Percentiles rank a stretch among this genome's conserved stretches.
These are phyloP conservation scores for Talinum fruticosum DNA, from an alignment of 148 eudicot genomes.

Conservation along the genomic window DNA sequence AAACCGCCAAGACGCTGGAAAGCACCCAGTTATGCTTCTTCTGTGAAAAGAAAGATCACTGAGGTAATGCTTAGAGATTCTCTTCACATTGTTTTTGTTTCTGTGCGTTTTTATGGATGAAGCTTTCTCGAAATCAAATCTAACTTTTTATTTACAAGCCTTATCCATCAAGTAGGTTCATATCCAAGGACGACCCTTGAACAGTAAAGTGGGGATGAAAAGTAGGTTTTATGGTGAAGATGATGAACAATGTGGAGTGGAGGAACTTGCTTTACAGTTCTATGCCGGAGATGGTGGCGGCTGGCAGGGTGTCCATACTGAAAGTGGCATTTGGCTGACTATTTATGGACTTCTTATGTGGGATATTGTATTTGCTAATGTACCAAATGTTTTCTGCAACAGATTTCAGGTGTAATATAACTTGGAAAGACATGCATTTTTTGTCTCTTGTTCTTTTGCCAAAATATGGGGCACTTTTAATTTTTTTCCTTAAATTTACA, in stretches of 20 bases:
- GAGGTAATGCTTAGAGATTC: slow-evolving; percentile 46
- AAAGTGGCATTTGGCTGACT: slow-evolving; percentile 93
- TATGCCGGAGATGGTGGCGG: slow-evolving; percentile 91
- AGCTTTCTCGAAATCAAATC: not conserved
- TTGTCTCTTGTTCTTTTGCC: not conserved
- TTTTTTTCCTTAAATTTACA: slow-evolving; percentile 24
- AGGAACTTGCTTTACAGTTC: slow-evolving; percentile 82
- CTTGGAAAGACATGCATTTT: not conserved
- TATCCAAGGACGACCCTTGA: slow-evolving; percentile 83
- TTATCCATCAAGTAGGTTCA: slow-evolving; percentile 47
- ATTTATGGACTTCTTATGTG: slow-evolving; percentile 92
- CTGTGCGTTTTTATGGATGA: not conserved
- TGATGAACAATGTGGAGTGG: slow-evolving; percentile 94
- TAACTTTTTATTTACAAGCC: not conserved
- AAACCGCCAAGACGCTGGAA: slow-evolving; percentile 98
- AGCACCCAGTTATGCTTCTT: slow-evolving; percentile 63
- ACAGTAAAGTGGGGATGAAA: slow-evolving; percentile 59
- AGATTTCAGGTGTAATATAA: slow-evolving; percentile 64
- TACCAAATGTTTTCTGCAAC: slow-evolving; percentile 74
- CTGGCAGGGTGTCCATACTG: slow-evolving; percentile 94
- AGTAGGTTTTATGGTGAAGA: slow-evolving; percentile 89
- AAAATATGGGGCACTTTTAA: not conserved
- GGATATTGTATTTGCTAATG: slow-evolving; percentile 80
- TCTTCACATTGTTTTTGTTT: not conserved
- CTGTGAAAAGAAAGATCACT: slow-evolving; percentile 65